Evolutionary conservation across 345 rosid species (phyloP).

Genomic region (Trapa bicornis): DNA sequence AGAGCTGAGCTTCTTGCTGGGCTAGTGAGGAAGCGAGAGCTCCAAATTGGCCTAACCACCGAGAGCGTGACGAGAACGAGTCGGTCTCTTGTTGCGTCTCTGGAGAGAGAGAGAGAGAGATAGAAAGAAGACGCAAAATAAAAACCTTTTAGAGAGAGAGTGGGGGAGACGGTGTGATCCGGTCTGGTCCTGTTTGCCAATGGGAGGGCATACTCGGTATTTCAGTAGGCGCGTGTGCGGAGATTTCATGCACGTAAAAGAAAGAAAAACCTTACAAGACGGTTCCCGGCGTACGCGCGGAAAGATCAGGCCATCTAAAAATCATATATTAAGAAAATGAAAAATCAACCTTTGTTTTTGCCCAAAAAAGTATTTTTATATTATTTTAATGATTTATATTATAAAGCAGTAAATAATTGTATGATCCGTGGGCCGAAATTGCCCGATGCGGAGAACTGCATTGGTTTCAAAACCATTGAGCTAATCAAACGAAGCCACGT

Average conservation of each 20-base stretch:
- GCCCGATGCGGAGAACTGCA: too few species aligned
- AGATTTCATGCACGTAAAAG: background rate
- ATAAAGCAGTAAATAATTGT: too few species aligned
- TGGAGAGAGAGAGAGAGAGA: background rate
- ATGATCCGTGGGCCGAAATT: too few species aligned
- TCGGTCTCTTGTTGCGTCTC: background rate
- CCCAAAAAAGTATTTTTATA: too few species aligned
- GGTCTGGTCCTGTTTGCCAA: background rate
- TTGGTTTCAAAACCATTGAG: background rate
- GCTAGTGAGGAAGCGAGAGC: background rate
- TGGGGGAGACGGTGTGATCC: background rate
- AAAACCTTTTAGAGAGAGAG: background rate
- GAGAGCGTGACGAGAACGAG: background rate
- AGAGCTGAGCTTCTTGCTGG: background rate
- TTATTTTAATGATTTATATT: too few species aligned
- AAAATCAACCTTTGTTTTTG: too few species aligned
- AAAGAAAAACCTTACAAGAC: too few species aligned
- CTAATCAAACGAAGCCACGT: background rate
- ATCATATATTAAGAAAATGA: too few species aligned
- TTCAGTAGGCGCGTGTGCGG: background rate
- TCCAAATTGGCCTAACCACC: background rate
- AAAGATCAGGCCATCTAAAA: too few species aligned
- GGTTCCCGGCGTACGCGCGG: too few species aligned
- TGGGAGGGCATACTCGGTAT: background rate
- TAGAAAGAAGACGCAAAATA: background rate